Evolutionary conservation across 1,139 yeast species (phyloP), one percentile per base, ranked within the genome.

Genomic region (Taiozyma onychis): DNA sequence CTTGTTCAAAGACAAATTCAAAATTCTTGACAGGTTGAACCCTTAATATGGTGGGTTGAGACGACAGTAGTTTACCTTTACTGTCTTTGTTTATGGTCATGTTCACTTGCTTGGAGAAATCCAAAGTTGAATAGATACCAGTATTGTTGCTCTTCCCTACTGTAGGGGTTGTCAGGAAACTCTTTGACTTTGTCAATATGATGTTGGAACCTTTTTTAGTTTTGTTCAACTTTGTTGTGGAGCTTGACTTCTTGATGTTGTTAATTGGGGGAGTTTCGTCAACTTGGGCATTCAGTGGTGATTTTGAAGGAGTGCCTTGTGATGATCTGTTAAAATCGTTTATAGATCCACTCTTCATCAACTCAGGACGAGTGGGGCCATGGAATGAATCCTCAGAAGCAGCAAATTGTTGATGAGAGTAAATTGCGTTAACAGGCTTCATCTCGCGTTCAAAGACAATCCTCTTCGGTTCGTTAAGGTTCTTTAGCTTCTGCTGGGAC

Each of bases 1-100:
- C 60, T 16, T 51, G 53, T 41, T 61, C 64, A 43, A 47, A 54
- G 13, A 61, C 60, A 53, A 61, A 61, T 45, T 61, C 63, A 37
- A 51, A 61, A 46, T 51, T 58, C 45, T 55, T 57, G 16, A 53
- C 39, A 6, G 52, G 48, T n/a, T 54, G 50, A 22, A 50, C 18
- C 45, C 58, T 56, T 44, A 51, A n/a, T 14, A 43, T 42, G 14
- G 45, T 34, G 18, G 39, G 37, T 35, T 44, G 35, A 3, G 21
- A 30, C 10, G 46, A 16, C 22, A 35, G 28, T 14, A 24, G 13
- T 14, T 18, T 30, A 11, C 43, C 51, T 24, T 49, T 48, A 6
- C 26, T 42, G 14, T 27, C 42, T 35, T 43, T 44, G 21, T 14
- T 30, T 13, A 43, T 16, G 39, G 18, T 32, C 27, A 32, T 37